A percentile compares a stretch with the other conserved stretches of the same genome.
Evolutionary conservation across 495 filamentous ascomycete species (phyloP).

Genomic region (Aspergillus cavernicola): DNA sequence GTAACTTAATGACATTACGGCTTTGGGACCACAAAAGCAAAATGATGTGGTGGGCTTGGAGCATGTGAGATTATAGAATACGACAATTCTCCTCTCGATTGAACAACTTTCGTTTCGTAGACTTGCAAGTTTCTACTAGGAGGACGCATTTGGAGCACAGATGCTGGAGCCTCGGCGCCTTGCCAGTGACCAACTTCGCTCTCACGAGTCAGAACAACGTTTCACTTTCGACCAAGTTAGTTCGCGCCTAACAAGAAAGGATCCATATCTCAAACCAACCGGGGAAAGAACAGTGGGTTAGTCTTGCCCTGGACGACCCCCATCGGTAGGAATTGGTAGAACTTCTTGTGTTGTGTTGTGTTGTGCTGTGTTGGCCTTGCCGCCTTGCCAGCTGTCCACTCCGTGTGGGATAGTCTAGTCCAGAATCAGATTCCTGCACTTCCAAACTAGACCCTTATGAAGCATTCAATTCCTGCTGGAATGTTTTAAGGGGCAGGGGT

Average conservation of each 20-base stretch:
- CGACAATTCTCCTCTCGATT: slow-evolving; percentile 48
- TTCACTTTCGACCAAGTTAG: background rate
- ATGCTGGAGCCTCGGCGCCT: slow-evolving; percentile 4
- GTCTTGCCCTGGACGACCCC: no score
- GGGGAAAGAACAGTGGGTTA: background rate
- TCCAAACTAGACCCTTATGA: background rate
- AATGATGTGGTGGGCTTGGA: slow-evolving; percentile 39
- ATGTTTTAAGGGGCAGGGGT: slow-evolving; percentile 7
- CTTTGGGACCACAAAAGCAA: slow-evolving; percentile 38
- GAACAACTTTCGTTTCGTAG: background rate
- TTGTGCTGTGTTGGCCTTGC: background rate
- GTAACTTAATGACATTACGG: slow-evolving; percentile 48
- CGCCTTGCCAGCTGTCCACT: background rate
- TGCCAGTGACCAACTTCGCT: no score
- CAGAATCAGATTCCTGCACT: background rate
- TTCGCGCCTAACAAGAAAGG: background rate
- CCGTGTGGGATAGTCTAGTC: background rate
- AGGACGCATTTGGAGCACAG: no score
- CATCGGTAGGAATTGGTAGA: no score
- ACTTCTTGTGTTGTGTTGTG: background rate
- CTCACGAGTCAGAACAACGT: no score
- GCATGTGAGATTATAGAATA: slow-evolving; percentile 45
- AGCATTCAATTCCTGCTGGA: slow-evolving; percentile 4
- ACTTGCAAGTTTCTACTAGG: background rate
- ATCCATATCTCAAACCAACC: background rate